A percentile compares a stretch with the other conserved stretches of the same genome.
Conservation (phyloP, 2,329 filamentous ascomycete species). For the Calonectria pteridis region DNA sequence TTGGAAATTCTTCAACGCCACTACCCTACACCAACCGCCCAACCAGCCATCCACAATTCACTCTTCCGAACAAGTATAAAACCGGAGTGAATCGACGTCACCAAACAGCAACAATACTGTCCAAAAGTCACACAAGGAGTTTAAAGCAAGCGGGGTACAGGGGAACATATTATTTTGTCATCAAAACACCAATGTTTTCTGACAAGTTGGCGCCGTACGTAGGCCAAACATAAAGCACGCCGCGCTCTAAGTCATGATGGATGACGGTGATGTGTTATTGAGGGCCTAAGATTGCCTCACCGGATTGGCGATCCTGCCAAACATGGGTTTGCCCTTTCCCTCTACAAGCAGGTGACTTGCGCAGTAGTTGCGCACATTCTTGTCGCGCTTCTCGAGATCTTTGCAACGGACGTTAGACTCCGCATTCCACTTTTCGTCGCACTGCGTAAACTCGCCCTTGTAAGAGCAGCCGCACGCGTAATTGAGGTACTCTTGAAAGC, state of each 20-base stretch:
- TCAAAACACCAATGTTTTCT: not conserved
- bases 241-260: not conserved
- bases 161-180: too few species aligned
- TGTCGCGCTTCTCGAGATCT: not conserved
- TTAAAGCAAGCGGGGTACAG: not conserved
- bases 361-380: not conserved
- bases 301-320: not conserved
- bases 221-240: not conserved
- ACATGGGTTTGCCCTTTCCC: not conserved
- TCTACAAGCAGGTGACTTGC: not conserved
- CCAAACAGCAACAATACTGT: not conserved
- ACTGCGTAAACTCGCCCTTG: conserved; percentile 5
- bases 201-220: not conserved
- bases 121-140: not conserved
- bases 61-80: not conserved
- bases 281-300: not conserved
- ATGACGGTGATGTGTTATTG: not conserved
- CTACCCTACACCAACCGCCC: not conserved
- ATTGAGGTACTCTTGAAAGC: not conserved
- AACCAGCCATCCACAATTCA: not conserved
- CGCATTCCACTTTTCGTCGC: not conserved
- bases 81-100: not conserved
- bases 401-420: not conserved
- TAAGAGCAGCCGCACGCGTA: conserved; percentile 4
- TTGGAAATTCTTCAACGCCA: not conserved